Conservation (phyloP, 345 rosid genomes). For the Eucalyptus pumila region DNA sequence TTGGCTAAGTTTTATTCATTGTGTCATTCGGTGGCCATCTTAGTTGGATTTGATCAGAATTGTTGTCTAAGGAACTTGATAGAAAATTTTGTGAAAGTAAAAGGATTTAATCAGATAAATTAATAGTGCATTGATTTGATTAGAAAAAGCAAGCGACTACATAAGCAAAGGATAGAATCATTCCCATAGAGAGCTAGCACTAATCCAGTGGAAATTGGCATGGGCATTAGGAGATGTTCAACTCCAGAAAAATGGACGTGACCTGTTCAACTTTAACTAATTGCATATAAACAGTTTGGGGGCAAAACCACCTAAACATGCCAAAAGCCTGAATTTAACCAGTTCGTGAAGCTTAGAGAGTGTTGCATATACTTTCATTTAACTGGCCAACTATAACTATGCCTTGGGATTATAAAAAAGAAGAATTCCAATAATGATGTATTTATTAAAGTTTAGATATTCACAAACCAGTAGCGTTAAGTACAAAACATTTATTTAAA, state of each 20-base stretch:
- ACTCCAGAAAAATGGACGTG: not conserved
- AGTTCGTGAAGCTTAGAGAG: not conserved
- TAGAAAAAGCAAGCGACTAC: not conserved
- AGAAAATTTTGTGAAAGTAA: not conserved
- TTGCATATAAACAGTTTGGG: not conserved
- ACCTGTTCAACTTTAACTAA: not conserved
- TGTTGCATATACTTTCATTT: no score
- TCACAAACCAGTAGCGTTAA: rapidly evolving
- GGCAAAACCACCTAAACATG: not conserved
- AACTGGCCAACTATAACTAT: not conserved
- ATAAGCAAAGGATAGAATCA: not conserved
- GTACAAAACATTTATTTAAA: no score
- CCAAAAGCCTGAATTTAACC: not conserved
- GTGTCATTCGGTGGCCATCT: not conserved
- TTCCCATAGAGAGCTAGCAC: not conserved
- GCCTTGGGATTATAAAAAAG: not conserved
- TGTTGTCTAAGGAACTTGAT: not conserved
- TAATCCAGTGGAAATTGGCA: not conserved
- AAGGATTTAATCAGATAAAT: not conserved
- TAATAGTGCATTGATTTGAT: not conserved
- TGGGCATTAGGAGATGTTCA: not conserved
- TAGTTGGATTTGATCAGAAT: not conserved
- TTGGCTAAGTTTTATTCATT: not conserved
- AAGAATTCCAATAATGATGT: not conserved
- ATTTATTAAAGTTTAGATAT: not conserved